Evolutionary conservation across 768 basidiomycete genomes (phyloP), one percentile per base, ranked within the genome.

Genomic region (Lentinus brumalis): DNA sequence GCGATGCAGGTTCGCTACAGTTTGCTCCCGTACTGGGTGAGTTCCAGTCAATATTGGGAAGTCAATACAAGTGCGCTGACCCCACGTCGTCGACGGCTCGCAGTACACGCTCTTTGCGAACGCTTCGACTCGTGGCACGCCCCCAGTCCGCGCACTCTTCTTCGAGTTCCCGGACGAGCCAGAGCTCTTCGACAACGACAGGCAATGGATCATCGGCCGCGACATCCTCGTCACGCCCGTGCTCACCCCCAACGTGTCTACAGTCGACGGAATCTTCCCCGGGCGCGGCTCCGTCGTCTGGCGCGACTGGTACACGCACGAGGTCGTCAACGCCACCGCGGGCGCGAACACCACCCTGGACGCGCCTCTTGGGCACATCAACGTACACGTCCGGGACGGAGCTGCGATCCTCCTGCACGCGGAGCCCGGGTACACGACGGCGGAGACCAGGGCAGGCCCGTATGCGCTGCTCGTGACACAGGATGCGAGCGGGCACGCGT

Each of bases 161-260:
- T 92, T 82, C 67, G 87, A 92, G 69, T 92, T 91, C 77, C 87
- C 87, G 0, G 75, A 87, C 41, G 85, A 91, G 63, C 81, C 85
- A 0, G 85, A 87, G 62, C 72, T 87, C 3, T 86, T 87, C 60
- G 76, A 71, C 35, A 72, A 88, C 15, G 86, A 88, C 66, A 71
- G 74, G 18, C 92, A 93, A 71, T 93, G 88, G 78, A 67, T 93
- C 65, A 73, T 93, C 45, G 91, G 92, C 14, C 59, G 78, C 21
- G 82, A 87, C 63, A 81, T 93, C 55, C 82, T 93, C 53, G 83
- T 93, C 57, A 91, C 90, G 0, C 91, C 91, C 2, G 90, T 92
- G 0, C 73, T 92, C 42, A 75, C 73, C 10, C 88, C 89, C 0
- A 89, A 89, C 67, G 83, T 81, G 26, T 81, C 83, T 3, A 83